Base-by-base conservation (phyloP, 2,329 filamentous ascomycete species). In the Trichoderma sp. region DNA sequence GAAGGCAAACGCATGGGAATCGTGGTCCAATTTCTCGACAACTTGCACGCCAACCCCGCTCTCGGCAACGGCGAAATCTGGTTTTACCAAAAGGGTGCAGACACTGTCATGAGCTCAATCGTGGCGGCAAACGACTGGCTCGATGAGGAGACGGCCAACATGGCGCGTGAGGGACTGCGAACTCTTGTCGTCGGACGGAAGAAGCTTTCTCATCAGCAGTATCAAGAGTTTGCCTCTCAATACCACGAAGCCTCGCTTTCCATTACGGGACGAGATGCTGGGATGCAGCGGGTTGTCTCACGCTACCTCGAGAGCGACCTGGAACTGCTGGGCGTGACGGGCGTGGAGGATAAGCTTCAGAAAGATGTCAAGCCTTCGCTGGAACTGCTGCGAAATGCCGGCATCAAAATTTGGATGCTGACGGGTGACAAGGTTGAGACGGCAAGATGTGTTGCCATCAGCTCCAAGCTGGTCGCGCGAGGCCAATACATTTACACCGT, bases 381-480 rank as follows among this genome's bases (percentile, higher is more conserved):
- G 6, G 97, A 99, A 81, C 88, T 99, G 6, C 88, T 99, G 67
- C 93, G 96, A 75, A 99, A 99, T 77, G 96, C 96, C 0, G 96
- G 96, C 30, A 96, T 99, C 83, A 98, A 98, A 81, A 98, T 99
- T 65, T 99, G 96, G 96, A 99, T 99, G 96, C 86, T 99, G 79
- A 99, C 96, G 0, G 96, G 96, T 61, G 96, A 99, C 85, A 99
- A 99, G 82, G 93, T 99, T 3, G 96, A 99, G 82, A 99, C 96
- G 15, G 96, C 96, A 17, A 91, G 96, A 43, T 99, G 96, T 81
- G 95, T 99, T 13, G 97, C 96, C 2, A 92, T 99, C 57, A 97
- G 93, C 78, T 95, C 95, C 34, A 98, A 98, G 80, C 88, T 99
- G 7, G 96, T 99, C 15, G 92, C 94, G 4, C 88, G 96, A 73